Evolutionary conservation across 371 early-diverging fungal species (phyloP).

Genomic region (Mucor mucedo): DNA sequence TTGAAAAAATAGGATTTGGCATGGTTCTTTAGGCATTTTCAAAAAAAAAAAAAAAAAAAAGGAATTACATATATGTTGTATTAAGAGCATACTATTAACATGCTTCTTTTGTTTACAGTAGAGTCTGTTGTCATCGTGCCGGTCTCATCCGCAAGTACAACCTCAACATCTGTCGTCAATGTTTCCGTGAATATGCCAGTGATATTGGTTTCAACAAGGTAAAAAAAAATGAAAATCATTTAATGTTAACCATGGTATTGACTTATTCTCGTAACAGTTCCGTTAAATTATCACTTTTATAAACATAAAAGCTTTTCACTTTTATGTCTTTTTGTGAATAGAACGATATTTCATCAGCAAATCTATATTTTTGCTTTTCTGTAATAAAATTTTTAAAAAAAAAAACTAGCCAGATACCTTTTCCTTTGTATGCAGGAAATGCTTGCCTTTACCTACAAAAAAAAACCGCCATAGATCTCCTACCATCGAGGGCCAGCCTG

Average conservation of each 20-base stretch:
- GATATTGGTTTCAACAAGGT: constrained; percentile 87
- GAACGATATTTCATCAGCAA: too few relatives aligned
- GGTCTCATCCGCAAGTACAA: constrained; percentile 99
- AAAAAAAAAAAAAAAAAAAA: constrained; percentile 6
- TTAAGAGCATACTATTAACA: not conserved
- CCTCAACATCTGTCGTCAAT: constrained; percentile 99
- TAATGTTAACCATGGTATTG: not conserved
- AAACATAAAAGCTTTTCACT: not conserved
- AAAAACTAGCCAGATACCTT: too few relatives aligned
- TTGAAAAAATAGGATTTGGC: not conserved
- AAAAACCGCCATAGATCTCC: too few relatives aligned
- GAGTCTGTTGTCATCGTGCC: constrained; percentile 98
- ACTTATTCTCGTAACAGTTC: not conserved
- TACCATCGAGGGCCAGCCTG: too few relatives aligned
- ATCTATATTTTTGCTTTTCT: too few relatives aligned
- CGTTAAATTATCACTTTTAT: constrained; percentile 12
- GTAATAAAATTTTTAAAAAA: too few relatives aligned
- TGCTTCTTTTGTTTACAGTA: constrained; percentile 59
- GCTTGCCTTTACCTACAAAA: too few relatives aligned
- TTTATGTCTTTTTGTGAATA: not conserved
- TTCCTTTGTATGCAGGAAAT: too few relatives aligned
- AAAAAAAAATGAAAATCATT: constrained; percentile 1
- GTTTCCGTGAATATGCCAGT: constrained; percentile 99
- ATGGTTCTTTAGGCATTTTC: not conserved
- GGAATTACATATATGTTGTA: not conserved